Percentiles rank a stretch among this genome's conserved stretches.
Conservation (phyloP, 1,284 basidiomycete species). For the Mycena citricolor region DNA sequence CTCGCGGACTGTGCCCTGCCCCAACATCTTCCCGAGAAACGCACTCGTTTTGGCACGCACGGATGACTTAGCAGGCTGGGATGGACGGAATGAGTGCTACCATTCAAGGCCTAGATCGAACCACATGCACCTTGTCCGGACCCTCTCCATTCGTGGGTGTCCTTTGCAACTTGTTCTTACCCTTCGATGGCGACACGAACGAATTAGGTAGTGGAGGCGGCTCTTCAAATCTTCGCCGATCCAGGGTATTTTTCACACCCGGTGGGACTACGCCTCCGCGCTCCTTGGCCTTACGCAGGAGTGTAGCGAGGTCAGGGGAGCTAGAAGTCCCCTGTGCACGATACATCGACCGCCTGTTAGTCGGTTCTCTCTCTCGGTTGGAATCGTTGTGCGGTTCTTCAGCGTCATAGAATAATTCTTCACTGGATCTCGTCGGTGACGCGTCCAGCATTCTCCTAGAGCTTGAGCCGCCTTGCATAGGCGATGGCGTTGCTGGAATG, state of each 20-base stretch:
- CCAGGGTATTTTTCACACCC: constrained; percentile 42
- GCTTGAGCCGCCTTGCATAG: too few relatives aligned
- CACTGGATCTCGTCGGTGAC: constrained; percentile 44
- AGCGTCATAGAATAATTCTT: constrained; percentile 62
- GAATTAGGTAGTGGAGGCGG: constrained; percentile 49
- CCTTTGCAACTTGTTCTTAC: constrained; percentile 26
- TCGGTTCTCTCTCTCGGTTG: too few relatives aligned
- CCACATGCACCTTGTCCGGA: constrained; percentile 41
- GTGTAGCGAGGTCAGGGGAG: constrained; percentile 83
- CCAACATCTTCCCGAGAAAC: constrained; percentile 75
- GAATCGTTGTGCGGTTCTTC: constrained; percentile 64
- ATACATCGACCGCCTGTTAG: constrained; percentile 85
- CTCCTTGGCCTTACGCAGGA: constrained; percentile 79
- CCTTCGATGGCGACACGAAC: constrained; percentile 27
- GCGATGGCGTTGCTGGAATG: constrained; percentile 58
- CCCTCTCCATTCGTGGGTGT: constrained; percentile 18
- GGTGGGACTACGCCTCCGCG: constrained; percentile 45
- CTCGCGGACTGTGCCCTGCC: constrained; percentile 60
- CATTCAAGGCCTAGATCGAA: neutral
- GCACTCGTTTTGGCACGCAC: constrained; percentile 75
- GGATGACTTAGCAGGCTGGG: constrained; percentile 54
- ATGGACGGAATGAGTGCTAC: neutral
- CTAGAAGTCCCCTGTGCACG: constrained; percentile 87
- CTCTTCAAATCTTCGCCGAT: constrained; percentile 33
- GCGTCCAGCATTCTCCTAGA: too few relatives aligned